Evolutionary conservation across 768 basidiomycete species (phyloP).

Genomic region (Russula sp.): DNA sequence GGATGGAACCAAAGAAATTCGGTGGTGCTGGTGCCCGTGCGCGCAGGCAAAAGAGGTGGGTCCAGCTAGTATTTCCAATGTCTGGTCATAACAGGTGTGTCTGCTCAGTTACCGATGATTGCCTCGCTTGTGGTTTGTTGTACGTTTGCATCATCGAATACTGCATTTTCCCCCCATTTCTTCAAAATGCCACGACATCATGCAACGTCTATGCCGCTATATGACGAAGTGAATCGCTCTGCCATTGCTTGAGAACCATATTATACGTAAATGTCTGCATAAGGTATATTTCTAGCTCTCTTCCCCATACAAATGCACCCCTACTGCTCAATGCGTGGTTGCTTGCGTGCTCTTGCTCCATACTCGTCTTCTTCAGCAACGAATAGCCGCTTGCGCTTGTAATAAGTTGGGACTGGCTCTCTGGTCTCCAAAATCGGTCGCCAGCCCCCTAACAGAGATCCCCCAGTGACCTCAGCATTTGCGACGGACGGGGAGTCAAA

Average conservation of each 20-base stretch:
- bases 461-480: background rate
- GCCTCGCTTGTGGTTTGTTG: constrained; percentile 37
- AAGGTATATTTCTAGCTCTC: constrained; percentile 1
- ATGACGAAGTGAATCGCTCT: constrained; percentile 9
- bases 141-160: constrained; percentile 47
- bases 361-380: constrained; percentile 11
- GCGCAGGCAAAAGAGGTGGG: constrained; percentile 94
- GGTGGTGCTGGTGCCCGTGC: constrained; percentile 98
- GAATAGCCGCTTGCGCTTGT: constrained; percentile 25
- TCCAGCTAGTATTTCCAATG: constrained; percentile 8
- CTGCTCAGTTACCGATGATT: constrained; percentile 72
- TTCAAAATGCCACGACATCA: constrained; percentile 40
- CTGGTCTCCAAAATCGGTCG: background rate
- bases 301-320: background rate
- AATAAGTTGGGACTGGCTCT: background rate
- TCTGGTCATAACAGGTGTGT: background rate
- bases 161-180: constrained; percentile 39
- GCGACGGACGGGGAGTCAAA: background rate
- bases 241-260: background rate
- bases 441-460: background rate
- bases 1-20: constrained; percentile 99
- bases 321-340: constrained; percentile 12
- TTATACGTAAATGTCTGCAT: constrained; percentile 10
- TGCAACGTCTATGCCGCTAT: constrained; percentile 38
- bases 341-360: constrained; percentile 12